Percentiles rank a stretch among this genome's conserved stretches.
Evolutionary conservation across 768 basidiomycete species (phyloP).

Genomic region (Lanmaoa rubissima): DNA sequence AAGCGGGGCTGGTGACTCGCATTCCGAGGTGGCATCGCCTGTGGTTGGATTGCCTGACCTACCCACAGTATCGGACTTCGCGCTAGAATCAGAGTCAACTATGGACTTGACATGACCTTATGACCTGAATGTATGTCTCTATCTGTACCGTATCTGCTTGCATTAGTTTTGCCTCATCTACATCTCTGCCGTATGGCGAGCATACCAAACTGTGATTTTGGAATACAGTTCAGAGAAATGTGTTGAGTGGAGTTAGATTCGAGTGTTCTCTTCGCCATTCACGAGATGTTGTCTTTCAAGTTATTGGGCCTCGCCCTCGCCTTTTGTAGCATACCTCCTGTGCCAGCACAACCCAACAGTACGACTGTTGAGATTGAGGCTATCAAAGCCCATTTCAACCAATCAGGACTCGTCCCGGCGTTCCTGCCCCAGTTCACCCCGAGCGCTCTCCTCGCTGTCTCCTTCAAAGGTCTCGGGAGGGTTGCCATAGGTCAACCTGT

Average conservation of each 20-base stretch:
- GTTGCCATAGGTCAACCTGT: constrained; percentile 59
- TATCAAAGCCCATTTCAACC: constrained; percentile 66
- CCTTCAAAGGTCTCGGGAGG: constrained; percentile 47
- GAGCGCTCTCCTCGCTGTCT: constrained; percentile 51
- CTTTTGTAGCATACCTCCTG: constrained; percentile 37
- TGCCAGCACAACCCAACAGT: constrained; percentile 45
- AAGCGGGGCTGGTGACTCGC: constrained; percentile 33
- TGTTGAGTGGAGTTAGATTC: background rate
- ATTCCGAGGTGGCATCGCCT: constrained; percentile 27
- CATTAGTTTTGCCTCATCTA: constrained; percentile 25
- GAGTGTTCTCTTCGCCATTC: background rate
- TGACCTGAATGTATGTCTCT: constrained; percentile 24
- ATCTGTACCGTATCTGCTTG: constrained; percentile 36
- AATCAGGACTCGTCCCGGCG: constrained; percentile 60
- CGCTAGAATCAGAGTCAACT: constrained; percentile 24
- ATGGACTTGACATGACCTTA: constrained; percentile 26
- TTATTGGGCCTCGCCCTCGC: constrained; percentile 28
- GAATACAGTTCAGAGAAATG: constrained; percentile 8
- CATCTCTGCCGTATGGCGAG: constrained; percentile 4
- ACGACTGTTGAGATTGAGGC: constrained; percentile 48
- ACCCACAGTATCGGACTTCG: constrained; percentile 29
- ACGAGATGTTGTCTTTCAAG: constrained; percentile 18
- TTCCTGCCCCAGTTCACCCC: constrained; percentile 62
- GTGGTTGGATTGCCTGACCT: constrained; percentile 24
- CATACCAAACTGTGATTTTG: constrained; percentile 24